A percentile compares a stretch with the other conserved stretches of the same genome.
phyloP scores from a whole-genome alignment of 2,329 filamentous ascomycete species.

The Graphilbum sp. region DNA sequence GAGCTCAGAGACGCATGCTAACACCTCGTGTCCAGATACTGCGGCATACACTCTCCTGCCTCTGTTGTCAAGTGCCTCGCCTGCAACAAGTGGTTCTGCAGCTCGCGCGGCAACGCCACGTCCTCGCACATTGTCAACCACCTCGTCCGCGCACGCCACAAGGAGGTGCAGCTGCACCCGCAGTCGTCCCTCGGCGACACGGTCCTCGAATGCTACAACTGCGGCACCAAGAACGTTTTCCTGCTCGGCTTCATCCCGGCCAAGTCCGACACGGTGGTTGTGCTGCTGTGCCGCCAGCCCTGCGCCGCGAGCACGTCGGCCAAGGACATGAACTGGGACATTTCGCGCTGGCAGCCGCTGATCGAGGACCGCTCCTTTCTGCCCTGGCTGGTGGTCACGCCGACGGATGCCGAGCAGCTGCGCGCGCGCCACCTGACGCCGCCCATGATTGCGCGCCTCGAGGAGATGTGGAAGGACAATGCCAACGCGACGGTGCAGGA shows the following conservation, averaged over 20 bases:
- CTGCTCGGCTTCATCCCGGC: slow-evolving; percentile 94
- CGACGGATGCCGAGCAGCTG: slow-evolving; percentile 88
- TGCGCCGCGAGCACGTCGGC: slow-evolving; percentile 89
- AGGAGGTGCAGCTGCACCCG: slow-evolving; percentile 94
- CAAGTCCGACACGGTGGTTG: slow-evolving; percentile 95
- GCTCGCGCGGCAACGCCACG: slow-evolving; percentile 86
- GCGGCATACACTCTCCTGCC: slow-evolving; percentile 88
- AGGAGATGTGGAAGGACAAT: slow-evolving; percentile 98
- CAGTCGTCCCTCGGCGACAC: slow-evolving; percentile 88
- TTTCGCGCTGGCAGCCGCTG: slow-evolving; percentile 89
- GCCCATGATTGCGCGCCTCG: slow-evolving; percentile 87
- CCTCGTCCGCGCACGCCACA: slow-evolving; percentile 89
- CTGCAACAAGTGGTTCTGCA: slow-evolving; percentile 99
- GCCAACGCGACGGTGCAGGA: slow-evolving; percentile 75
- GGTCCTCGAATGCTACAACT: slow-evolving; percentile 96
- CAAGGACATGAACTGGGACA: slow-evolving; percentile 99
- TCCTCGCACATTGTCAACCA: slow-evolving; percentile 98
- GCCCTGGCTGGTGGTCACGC: slow-evolving; percentile 77
- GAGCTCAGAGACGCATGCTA: background rate
- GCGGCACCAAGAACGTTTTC: slow-evolving; percentile 98
- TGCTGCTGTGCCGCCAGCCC: slow-evolving; percentile 88
- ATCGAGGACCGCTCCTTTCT: slow-evolving; percentile 95
- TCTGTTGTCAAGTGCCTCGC: slow-evolving; percentile 92
- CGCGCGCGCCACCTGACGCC: slow-evolving; percentile 84
- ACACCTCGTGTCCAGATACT: slow-evolving; percentile 61